A percentile compares a stretch with the other conserved stretches of the same genome.
phyloP scores from a whole-genome alignment of 306 rosid genomes.

The Cicer bijugum region DNA sequence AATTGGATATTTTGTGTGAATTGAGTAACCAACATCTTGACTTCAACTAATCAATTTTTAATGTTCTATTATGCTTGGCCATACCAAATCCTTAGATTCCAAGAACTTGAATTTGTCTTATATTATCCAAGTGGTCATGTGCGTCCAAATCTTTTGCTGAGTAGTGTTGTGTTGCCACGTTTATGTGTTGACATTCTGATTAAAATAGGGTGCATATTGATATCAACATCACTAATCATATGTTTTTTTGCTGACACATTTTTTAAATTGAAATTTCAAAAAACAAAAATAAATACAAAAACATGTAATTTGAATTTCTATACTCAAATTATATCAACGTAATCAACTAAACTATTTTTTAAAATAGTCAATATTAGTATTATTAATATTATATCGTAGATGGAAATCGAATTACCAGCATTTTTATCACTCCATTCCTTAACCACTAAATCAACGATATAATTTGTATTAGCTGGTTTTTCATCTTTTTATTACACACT shows the following conservation, averaged over 20 bases:
- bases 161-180: conserved; percentile 12
- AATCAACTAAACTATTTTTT: no score
- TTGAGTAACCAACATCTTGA: not conserved
- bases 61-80: not conserved
- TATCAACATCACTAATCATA: not conserved
- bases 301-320: not conserved
- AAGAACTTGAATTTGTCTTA: conserved; percentile 23
- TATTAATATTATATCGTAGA: no score
- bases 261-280: not conserved
- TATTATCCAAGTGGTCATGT: conserved; percentile 18
- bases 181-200: not conserved
- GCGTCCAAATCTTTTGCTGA: not conserved
- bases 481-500: no score
- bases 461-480: not conserved
- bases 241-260: not conserved
- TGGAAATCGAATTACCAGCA: no score
- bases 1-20: not conserved
- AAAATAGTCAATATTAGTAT: no score
- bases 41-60: not conserved
- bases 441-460: not conserved
- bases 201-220: not conserved
- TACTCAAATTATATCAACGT: not conserved
- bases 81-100: conserved; percentile 14
- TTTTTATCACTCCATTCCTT: no score
- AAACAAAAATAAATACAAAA: not conserved